Evolutionary conservation across 2,329 filamentous ascomycete species (phyloP).

Genomic region (Fusarium brevicatenulatum): DNA sequence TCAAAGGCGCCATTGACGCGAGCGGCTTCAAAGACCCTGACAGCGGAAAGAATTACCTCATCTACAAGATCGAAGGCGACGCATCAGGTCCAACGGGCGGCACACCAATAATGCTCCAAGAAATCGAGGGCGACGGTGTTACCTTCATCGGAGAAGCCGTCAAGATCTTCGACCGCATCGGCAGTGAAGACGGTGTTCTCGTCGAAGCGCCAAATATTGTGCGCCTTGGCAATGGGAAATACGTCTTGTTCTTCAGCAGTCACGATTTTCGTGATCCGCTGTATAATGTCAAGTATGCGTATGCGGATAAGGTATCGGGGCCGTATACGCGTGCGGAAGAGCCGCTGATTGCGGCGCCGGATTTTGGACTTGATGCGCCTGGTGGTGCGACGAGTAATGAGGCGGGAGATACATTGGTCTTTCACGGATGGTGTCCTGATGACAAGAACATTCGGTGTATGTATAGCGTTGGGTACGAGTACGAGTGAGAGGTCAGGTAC

Average conservation of each 20-base stretch:
- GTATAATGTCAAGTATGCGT: conserved; percentile 20
- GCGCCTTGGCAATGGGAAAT: background rate
- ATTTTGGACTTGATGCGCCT: conserved; percentile 11
- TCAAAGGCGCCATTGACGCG: conserved; percentile 7
- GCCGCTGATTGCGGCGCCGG: conserved; percentile 1
- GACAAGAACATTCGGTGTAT: background rate
- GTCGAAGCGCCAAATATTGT: conserved; percentile 18
- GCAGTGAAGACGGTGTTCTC: background rate
- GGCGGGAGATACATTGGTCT: conserved; percentile 3
- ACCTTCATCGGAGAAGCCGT: background rate
- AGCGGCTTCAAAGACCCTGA: conserved; percentile 13
- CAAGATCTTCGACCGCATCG: conserved; percentile 12
- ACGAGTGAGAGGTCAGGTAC: background rate
- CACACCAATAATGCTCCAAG: conserved; percentile 10
- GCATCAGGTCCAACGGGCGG: conserved; percentile 10
- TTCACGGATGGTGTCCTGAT: conserved; percentile 17
- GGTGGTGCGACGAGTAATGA: conserved; percentile 19
- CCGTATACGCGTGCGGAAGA: conserved; percentile 9
- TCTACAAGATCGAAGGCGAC: conserved; percentile 15
- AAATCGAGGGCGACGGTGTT: conserved; percentile 4
- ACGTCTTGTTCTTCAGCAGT: conserved; percentile 16
- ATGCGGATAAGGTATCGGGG: background rate
- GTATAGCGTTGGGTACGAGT: conserved; percentile 7
- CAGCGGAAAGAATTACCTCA: background rate
- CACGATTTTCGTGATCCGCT: conserved; percentile 2